Percentiles rank a stretch among this genome's conserved stretches.
These are phyloP conservation scores for Physcomitrellopsis africana DNA, from an alignment of 225 moss, liverwort and hornwort genomes.

Conservation along the genomic window DNA sequence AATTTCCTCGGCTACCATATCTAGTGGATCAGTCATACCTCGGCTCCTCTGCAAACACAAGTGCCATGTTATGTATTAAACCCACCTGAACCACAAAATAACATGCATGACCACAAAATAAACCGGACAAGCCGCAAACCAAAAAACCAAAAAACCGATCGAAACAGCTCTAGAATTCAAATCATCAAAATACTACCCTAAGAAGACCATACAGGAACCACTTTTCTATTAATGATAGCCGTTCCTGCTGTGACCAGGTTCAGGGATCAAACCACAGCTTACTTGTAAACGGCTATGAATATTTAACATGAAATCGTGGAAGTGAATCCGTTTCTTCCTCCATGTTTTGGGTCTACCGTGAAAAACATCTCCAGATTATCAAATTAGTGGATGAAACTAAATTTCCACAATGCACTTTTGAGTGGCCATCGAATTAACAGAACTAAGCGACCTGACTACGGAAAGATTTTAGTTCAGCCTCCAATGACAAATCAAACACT, in stretches of 20 bases:
- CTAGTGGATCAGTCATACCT: constrained; percentile 78
- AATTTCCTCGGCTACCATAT: constrained; percentile 74
- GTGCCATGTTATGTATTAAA: background rate
- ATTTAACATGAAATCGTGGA: constrained; percentile 91
- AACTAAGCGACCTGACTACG: background rate
- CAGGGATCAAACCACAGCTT: constrained; percentile 25
- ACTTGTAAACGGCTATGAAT: constrained; percentile 84
- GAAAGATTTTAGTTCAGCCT: background rate
- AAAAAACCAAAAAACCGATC: background rate
- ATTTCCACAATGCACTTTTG: no score
- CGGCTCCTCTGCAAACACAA: constrained; percentile 62
- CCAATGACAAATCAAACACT: constrained; percentile 21
- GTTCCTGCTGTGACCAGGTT: background rate
- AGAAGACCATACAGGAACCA: background rate
- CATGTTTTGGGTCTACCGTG: constrained; percentile 71
- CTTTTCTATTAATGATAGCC: constrained; percentile 9
- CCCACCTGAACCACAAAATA: no score
- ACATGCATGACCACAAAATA: background rate
- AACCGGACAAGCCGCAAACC: background rate
- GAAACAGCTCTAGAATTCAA: background rate
- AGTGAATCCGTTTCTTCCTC: constrained; percentile 84
- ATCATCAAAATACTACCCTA: background rate
- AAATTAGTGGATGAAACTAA: background rate
- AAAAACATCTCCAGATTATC: constrained; percentile 7
- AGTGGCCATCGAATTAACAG: background rate